These are phyloP conservation scores for Komagataella mondaviorum DNA, from an alignment of 805 yeast species.

Conservation along the genomic window DNA sequence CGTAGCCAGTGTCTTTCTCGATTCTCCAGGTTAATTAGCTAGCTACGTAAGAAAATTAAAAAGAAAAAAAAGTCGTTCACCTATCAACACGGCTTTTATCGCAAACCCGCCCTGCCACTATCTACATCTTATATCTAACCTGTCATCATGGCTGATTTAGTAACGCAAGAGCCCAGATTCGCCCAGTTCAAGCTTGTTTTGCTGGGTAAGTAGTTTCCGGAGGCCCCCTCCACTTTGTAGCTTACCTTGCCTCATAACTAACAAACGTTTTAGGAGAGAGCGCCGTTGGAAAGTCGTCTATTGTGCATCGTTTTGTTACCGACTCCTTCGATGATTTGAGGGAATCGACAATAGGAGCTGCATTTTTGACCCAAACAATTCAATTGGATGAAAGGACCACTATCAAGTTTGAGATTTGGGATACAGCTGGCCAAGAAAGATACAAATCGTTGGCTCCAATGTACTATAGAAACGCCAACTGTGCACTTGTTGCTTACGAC, in stretches of 20 bases:
- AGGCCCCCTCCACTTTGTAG: background rate
- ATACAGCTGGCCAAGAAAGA: constrained; percentile 78
- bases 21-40: background rate
- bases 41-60: background rate
- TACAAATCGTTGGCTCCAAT: constrained; percentile 69
- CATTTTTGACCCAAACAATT: constrained; percentile 60
- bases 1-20: background rate
- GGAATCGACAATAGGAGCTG: constrained; percentile 80
- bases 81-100: background rate
- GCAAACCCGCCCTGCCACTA: background rate
- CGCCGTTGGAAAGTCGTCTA: constrained; percentile 46
- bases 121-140: background rate
- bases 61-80: background rate
- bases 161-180: constrained; percentile 15
- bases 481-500: constrained; percentile 70
- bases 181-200: constrained; percentile 51
- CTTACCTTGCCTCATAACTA: background rate
- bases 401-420: constrained; percentile 74
- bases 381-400: constrained; percentile 38
- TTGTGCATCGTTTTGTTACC: constrained; percentile 58
- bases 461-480: constrained; percentile 73
- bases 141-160: background rate
- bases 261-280: constrained; percentile 30
- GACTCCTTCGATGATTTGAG: constrained; percentile 60
- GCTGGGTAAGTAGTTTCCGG: constrained; percentile 15